These are phyloP conservation scores for Myriosclerotinia duriaeana DNA, from an alignment of 2,329 filamentous ascomycete genomes.

Conservation along the genomic window DNA sequence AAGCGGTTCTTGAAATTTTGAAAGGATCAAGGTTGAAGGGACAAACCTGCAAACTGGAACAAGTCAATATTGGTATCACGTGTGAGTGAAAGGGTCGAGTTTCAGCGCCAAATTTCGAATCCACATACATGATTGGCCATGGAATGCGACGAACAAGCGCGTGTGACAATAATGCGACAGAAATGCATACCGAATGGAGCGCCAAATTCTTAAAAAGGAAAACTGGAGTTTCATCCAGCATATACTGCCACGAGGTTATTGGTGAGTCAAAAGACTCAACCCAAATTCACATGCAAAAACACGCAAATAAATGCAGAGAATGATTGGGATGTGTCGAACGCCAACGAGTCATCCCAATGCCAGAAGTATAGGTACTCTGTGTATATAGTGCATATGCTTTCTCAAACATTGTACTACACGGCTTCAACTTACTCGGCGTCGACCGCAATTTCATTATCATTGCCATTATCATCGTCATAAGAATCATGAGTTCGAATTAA, in stretches of 20 bases:
- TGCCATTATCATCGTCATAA: neutral
- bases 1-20: neutral
- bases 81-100: neutral
- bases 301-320: too few species aligned
- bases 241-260: slow-evolving; percentile 27
- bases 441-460: slow-evolving; percentile 1
- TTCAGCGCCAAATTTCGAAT: slow-evolving; percentile 18
- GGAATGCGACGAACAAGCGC: slow-evolving; percentile 14
- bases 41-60: neutral
- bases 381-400: slow-evolving; percentile 2
- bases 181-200: slow-evolving; percentile 12
- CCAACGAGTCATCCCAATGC: neutral
- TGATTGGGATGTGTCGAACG: neutral
- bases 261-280: slow-evolving; percentile 9
- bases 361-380: neutral
- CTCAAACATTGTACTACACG: neutral
- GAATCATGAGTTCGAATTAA: neutral
- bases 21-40: neutral
- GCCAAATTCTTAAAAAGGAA: slow-evolving; percentile 8
- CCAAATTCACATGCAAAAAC: slow-evolving; percentile 12
- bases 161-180: slow-evolving; percentile 14
- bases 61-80: neutral
- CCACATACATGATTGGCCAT: slow-evolving; percentile 15
- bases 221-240: slow-evolving; percentile 25
- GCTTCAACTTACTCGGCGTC: neutral